Evolutionary conservation across 306 rosid genomes (phyloP), one percentile per base, ranked within the genome.

Genomic region (Begonia fuchsioides): DNA sequence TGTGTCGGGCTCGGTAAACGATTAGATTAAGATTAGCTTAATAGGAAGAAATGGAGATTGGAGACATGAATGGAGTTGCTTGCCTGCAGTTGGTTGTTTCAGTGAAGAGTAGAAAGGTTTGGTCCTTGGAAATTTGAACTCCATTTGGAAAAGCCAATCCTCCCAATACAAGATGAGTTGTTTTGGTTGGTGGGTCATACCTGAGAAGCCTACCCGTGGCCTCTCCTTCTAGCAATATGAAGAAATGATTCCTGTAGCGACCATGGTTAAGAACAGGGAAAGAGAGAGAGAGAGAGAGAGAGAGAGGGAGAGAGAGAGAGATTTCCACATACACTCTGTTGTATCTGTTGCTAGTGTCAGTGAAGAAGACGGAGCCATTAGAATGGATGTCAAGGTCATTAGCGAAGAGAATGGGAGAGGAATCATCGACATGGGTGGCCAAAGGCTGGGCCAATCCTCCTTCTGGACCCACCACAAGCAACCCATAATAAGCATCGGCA

Each of bases 11-110:
- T 26, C 32, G 32, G 32, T 26, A 26, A 26, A 26, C 4, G 2
- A 26, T 26, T 26, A 26, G 32, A 26, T 26, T 26, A 26, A 26
- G 32, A 7, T 26, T 26, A 26, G 32, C 6, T 26, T 26, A 53
- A 32, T 43, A 5, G 38, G 8, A 26, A 0, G 32, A 26, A 26
- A 26, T 26, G 32, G 32, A 26, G 32, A 26, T 26, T 2, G 32
- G 32, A 26, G 32, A 3, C 5, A 0, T 0, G 32, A 26, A 26
- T 26, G 32, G 4, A 26, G 46, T 43, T 55, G 78, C 96, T 43
- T 55, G 78, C 96, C 95, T 82, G 95, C 95, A 90, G 51, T 90
- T 84, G 57, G 98, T 90, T 45, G 98, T 90, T 74, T 90, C 94
- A 0, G 85, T 79, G 63, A 41, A 90, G 47, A 90, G 67, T 18